Evolutionary conservation across 495 filamentous ascomycete genomes (phyloP).

Genomic region (Tuber borchii): DNA sequence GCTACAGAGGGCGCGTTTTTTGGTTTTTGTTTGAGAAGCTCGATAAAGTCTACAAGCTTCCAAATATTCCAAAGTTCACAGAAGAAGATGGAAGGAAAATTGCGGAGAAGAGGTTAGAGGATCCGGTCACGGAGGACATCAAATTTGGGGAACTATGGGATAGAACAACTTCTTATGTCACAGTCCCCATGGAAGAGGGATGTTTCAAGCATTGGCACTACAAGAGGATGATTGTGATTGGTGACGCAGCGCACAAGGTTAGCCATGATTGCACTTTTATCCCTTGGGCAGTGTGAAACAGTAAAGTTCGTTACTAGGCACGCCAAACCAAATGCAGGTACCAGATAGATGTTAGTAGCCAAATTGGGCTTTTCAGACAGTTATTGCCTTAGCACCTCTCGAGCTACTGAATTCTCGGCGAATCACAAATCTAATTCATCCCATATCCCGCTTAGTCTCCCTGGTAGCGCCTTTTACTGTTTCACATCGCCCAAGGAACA

Average conservation of each 20-base stretch:
- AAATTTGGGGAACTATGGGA: constrained; percentile 45
- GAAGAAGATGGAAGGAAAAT: constrained; percentile 43
- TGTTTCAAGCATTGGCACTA: constrained; percentile 45
- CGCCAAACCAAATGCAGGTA: too few species aligned
- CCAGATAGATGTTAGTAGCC: too few species aligned
- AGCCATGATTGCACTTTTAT: background rate
- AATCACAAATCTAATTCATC: too few species aligned
- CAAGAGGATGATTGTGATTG: constrained; percentile 45
- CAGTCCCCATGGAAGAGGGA: constrained; percentile 46
- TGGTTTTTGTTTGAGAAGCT: constrained; percentile 46
- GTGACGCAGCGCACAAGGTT: constrained; percentile 48
- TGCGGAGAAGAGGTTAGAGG: constrained; percentile 36
- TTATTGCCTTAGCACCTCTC: too few species aligned
- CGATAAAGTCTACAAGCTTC: constrained; percentile 43
- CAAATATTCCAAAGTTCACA: constrained; percentile 44
- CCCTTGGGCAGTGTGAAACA: too few species aligned
- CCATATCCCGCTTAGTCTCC: too few species aligned
- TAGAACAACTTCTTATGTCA: constrained; percentile 19
- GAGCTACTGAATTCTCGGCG: too few species aligned
- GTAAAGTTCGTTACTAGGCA: too few species aligned
- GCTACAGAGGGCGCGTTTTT: constrained; percentile 17
- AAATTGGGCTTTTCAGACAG: too few species aligned
- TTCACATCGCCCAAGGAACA: too few species aligned
- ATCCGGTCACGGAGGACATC: constrained; percentile 24
- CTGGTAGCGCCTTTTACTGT: too few species aligned